Base-by-base conservation (phyloP, 208 protist species). In the Leishmania arabica region DNA sequence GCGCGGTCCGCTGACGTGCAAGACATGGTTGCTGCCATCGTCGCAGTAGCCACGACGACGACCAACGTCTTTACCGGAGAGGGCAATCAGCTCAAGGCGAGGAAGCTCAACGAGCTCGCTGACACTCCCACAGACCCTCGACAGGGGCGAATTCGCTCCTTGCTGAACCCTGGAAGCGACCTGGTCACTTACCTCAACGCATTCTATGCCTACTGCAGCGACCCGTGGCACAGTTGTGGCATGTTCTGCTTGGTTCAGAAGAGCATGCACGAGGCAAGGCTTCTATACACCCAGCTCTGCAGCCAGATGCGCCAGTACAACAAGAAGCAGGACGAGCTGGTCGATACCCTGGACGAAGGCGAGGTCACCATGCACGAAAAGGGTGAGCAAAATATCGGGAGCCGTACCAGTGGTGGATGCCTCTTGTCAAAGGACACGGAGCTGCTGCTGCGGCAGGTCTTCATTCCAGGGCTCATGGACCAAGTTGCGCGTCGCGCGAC, bases 401-500 rank as follows among this genome's bases (percentile, higher is more conserved):
- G 47, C 11, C 13, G 21, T 31, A 65, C 19, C 54, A 42, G n/a
- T 40, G 34, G 17, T 58, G 51, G 49, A 27, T 45, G 72, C 60
- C 60, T 34, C 5, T 53, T 72, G 83, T 83, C 34, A 86, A 88
- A 54, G 86, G 89, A 37, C 77, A 95, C 73, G 49, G 94, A 98
- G 84, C 79, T 97, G n/a, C 34, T 82, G 31, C 78, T 97, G 15
- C 83, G 96, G 3, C 90, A 95, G 79, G 85, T 97, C 13, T 97
- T 98, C 87, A 95, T 96, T 75, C 87, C 88, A 70, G 96, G 96
- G 1, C 82, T 98, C 74, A 72, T 96, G 53, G 96, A 98, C 88
- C 94, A 98, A 64, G 86, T 98, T 24, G 94, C 95, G 1, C 85
- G 96, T 53, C 89, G 92, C 19, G 96, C 96, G 15, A 97, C 92